A percentile compares a stretch with the other conserved stretches of the same genome.
Conservation (phyloP, 768 basidiomycete species). For the Lentinula boryana region DNA sequence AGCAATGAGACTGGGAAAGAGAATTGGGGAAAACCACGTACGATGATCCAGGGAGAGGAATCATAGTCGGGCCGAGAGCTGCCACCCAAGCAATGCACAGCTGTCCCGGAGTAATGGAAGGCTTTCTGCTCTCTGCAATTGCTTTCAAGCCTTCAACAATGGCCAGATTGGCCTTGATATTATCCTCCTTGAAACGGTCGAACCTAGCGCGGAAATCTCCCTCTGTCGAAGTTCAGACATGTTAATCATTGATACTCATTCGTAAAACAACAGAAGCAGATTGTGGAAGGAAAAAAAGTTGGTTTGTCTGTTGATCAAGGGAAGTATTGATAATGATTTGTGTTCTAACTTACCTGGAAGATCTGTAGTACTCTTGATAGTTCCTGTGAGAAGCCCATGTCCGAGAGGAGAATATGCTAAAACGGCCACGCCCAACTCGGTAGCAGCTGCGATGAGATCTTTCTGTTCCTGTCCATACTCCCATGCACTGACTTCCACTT, state of each 20-base stretch:
- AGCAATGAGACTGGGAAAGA: neutral
- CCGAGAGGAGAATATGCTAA: constrained; percentile 58
- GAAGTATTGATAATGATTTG: neutral
- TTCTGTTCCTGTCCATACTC: constrained; percentile 44
- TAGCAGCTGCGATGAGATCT: constrained; percentile 47
- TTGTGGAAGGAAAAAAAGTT: too few species aligned
- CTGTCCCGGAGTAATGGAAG: constrained; percentile 36
- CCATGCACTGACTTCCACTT: constrained; percentile 42
- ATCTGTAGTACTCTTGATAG: constrained; percentile 33
- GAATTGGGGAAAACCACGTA: neutral
- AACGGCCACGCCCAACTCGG: constrained; percentile 53
- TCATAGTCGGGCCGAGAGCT: constrained; percentile 32
- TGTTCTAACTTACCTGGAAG: constrained; percentile 17
- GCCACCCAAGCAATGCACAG: constrained; percentile 40
- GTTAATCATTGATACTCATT: too few species aligned
- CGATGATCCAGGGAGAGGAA: constrained; percentile 46
- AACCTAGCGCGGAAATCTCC: constrained; percentile 31
- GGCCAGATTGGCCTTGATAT: constrained; percentile 34
- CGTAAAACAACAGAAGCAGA: too few species aligned
- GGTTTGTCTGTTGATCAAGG: too few species aligned
- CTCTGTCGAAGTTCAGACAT: constrained; percentile 13
- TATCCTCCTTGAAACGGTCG: constrained; percentile 44
- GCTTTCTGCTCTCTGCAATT: constrained; percentile 29
- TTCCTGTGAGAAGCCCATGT: constrained; percentile 45
- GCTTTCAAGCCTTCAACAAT: constrained; percentile 34